A percentile compares a stretch with the other conserved stretches of the same genome.
Evolutionary conservation across 805 yeast genomes (phyloP).

Genomic region (Kuraishia piskuri): DNA sequence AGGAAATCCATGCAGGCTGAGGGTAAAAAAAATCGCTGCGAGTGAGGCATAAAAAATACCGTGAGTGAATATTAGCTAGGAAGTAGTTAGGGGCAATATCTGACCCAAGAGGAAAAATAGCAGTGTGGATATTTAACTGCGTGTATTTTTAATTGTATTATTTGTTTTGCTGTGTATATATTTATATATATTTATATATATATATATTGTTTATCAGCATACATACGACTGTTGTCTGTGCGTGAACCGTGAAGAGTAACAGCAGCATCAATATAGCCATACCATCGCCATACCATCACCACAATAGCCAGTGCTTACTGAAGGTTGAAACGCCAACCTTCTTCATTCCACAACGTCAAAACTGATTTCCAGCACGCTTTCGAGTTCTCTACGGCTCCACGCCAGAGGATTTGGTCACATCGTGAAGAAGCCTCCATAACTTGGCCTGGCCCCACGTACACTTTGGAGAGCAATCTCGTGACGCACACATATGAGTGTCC

Average conservation of each 20-base stretch:
- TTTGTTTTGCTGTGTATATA: too few relatives aligned
- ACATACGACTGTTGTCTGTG: too few relatives aligned
- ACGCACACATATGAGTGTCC: neutral
- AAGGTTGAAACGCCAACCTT: neutral
- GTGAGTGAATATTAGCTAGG: neutral
- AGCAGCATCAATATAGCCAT: too few relatives aligned
- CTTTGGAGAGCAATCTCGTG: too few relatives aligned
- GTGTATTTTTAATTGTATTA: too few relatives aligned
- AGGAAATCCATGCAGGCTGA: neutral
- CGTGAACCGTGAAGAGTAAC: too few relatives aligned
- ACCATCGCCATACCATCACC: too few relatives aligned
- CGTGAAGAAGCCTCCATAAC: slow-evolving; percentile 1
- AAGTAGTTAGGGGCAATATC: neutral
- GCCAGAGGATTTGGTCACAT: neutral
- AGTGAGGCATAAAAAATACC: neutral
- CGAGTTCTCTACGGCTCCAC: neutral
- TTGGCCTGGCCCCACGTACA: too few relatives aligned
- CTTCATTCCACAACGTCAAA: neutral
- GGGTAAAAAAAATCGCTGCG: neutral
- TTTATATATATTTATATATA: too few relatives aligned
- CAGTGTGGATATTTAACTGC: neutral
- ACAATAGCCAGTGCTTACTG: neutral
- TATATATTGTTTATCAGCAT: too few relatives aligned
- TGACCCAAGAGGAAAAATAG: neutral
- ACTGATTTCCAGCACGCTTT: neutral